Evolutionary conservation across 2,329 filamentous ascomycete species (phyloP), one percentile per base, ranked within the genome.

Genomic region (Penicillium sp.): DNA sequence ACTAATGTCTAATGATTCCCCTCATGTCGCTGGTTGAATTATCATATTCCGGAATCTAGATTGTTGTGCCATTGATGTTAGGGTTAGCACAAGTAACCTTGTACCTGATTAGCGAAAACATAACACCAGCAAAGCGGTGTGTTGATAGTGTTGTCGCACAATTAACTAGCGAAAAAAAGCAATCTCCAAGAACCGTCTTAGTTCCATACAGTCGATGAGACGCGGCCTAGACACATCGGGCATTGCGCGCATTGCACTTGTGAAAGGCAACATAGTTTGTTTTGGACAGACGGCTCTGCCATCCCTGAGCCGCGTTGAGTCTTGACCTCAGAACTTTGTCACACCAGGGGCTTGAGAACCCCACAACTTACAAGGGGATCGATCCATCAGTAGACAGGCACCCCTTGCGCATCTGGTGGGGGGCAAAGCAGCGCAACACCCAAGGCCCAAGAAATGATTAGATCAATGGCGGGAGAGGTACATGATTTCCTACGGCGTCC

Each of bases 401-500:
- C 35, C 48, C 51, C 51, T 53, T 53, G 51, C 51, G 48, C 47
- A 30, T 22, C 5, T 16, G 12, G 12, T 27, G 41, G 33, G 42
- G 47, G 47, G 35, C 19, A 14, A 28, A 50, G 42, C 33, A 46
- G 31, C 25, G 39, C 37, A 46, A 41, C 46, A 42, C 19, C 28
- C 12, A 36, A 30, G 16, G 39, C 19, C 28, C 12, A 36, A 30
- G 16, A 10, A 28, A 30, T 12, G 41, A 29, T 16, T 25, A 22
- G 42, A 46, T 46, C 38, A 46, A 49, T 41, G 38, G 25, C 29
- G 14, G 39, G 30, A 30, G 37, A 30, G 39, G 22, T 36, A 18
- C 39, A 33, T 18, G 31, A 12, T 29, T 35, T 27, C 33, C 4
- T 5, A n/a, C n/a, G n/a, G n/a, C n/a, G n/a, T n/a, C n/a, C n/a